Evolutionary conservation across 2,329 filamentous ascomycete species (phyloP), one percentile per base, ranked within the genome.

Genomic region (Sordariomycetes sp.): DNA sequence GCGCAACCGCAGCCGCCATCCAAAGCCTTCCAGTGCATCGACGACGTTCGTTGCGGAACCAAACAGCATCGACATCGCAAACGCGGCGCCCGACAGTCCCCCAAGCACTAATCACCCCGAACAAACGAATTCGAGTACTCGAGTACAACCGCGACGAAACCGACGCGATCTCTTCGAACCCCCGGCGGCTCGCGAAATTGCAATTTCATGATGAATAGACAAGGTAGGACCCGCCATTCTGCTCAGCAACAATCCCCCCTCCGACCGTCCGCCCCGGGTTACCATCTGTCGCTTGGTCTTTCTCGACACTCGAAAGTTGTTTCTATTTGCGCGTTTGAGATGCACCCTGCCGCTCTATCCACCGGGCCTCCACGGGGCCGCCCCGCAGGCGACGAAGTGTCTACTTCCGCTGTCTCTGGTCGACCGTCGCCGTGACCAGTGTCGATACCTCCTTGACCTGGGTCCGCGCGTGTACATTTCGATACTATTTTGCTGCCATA

Each of bases 201-300:
- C n/a, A n/a, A 58, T 53, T 58, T 67, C 71, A 76, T 70, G 68
- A 83, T 83, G 80, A 82, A 82, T 71, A 76, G 80, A 75, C 76
- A 78, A 82, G 80, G 80, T 83, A 82, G 70, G 75, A 67, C 67
- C 64, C 61, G 64, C 43, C 52, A 35, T 34, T 16, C 51, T 54
- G 14, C 34, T 24, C 53, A 58, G 51, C 51, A 53, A 32, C 46
- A 14, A n/a, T 28, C 55, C 43, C 32, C 14, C 22, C 22, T 32
- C 37, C 16, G 24, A 25, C 56, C 51, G 46, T 24, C 20, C 22
- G 46, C 14, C 20, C 20, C 46, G 46, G 37, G 35, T 25, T 48
- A 4, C 20, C n/a, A 32, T 18, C 4, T 32, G 11, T 22, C 37
- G 54, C 54, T 12, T 32, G 28, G 28, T 8, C 28, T 32, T 32